Conservation (phyloP, 2,329 filamentous ascomycete genomes). For the Gaeumannomyces tritici region DNA sequence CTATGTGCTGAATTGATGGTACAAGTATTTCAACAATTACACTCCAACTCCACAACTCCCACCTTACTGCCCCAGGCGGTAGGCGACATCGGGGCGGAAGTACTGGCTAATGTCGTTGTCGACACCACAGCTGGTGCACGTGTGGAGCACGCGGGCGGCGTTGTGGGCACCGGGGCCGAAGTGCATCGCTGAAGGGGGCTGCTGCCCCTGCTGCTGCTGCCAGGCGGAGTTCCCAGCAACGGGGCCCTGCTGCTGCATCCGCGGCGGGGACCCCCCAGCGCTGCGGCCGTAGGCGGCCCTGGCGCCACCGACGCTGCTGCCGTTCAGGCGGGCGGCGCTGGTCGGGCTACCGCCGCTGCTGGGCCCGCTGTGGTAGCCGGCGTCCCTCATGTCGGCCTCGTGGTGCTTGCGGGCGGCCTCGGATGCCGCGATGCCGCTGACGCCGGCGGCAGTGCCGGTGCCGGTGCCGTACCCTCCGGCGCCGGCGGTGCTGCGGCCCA, state of each 20-base stretch:
- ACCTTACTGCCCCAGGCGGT: not conserved
- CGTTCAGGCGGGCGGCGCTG: not conserved
- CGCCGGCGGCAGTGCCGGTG: constrained; percentile 8
- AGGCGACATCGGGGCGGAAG: constrained; percentile 1
- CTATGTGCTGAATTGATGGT: not conserved
- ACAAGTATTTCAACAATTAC: not conserved
- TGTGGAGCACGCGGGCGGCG: not conserved
- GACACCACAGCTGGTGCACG: not conserved
- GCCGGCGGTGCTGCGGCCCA: constrained; percentile 10
- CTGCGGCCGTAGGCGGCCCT: not conserved
- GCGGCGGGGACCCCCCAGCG: not conserved
- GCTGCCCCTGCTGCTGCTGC: not conserved
- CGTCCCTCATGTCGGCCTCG: not conserved
- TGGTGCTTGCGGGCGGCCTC: constrained; percentile 1
- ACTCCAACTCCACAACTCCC: not conserved
- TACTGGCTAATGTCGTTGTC: constrained; percentile 4
- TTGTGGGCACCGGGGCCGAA: not conserved
- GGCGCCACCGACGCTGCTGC: not conserved
- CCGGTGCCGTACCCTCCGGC: constrained; percentile 6
- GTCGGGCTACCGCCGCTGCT: not conserved
- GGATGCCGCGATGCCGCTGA: not conserved
- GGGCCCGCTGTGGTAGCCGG: not conserved
- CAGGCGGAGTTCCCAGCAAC: not conserved
- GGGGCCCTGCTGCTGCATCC: not conserved
- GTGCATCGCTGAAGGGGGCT: not conserved